Percentiles rank a stretch among this genome's conserved stretches.
These are phyloP conservation scores for Xylariomycetidae sp. DNA, from an alignment of 2,329 filamentous ascomycete genomes.

Conservation along the genomic window DNA sequence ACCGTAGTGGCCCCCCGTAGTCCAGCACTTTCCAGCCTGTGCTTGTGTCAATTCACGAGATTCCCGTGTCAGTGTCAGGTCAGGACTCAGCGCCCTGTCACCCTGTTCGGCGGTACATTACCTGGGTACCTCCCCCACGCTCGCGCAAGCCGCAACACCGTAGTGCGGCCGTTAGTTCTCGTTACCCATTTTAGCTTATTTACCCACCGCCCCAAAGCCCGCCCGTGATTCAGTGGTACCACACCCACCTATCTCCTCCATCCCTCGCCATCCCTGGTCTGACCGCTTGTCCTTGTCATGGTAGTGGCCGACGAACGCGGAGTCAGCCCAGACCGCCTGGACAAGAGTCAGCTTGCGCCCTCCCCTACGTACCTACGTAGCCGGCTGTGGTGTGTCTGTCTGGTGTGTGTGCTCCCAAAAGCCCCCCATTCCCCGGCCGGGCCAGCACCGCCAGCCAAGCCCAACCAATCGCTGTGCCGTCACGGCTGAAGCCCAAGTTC, in stretches of 20 bases:
- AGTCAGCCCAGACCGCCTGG: conserved; percentile 28
- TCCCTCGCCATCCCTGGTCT: conserved; percentile 17
- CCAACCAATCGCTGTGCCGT: not conserved
- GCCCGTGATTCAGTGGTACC: not conserved
- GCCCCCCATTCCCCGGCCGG: conserved; percentile 9
- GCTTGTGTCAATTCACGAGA: conserved; percentile 15
- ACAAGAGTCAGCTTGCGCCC: conserved; percentile 23
- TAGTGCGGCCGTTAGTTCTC: no score
- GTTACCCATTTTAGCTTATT: no score
- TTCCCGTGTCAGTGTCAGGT: conserved; percentile 11
- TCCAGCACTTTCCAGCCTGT: no score
- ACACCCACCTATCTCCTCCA: conserved; percentile 9
- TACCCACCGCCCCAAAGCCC: not conserved
- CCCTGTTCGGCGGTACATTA: conserved; percentile 5
- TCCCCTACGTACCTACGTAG: conserved; percentile 15
- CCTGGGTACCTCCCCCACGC: conserved; percentile 12
- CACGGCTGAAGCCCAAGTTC: not conserved
- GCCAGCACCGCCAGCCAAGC: conserved; percentile 5
- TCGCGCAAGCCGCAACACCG: conserved; percentile 11
- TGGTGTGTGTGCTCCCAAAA: conserved; percentile 5
- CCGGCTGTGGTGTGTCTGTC: no score
- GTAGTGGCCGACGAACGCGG: conserved; percentile 16
- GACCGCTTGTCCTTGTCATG: conserved; percentile 25
- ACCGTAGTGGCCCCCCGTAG: conserved; percentile 2
- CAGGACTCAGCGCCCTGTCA: conserved; percentile 8